Base-by-base conservation (phyloP, 2,329 filamentous ascomycete species). In the Arthrobotrys musiformis region DNA sequence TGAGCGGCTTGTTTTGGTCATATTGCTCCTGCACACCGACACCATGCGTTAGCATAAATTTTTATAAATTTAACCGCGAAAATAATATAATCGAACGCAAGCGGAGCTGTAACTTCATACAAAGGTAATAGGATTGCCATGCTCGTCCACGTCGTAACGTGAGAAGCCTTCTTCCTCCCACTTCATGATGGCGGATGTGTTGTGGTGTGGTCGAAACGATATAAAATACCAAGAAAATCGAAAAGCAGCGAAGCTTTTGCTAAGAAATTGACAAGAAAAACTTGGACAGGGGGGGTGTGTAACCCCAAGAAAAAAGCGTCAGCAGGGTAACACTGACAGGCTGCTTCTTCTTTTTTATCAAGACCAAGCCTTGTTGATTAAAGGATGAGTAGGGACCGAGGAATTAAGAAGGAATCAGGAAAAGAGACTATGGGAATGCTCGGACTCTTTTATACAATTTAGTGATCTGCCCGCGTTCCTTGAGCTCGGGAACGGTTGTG, bases 71-170 rank as follows among this genome's bases (percentile, higher is more conserved):
- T 24, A 15, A 56, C 3, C 4, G 22, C 35, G 26, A 19, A 17
- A 60, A 4, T 11, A 26, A 4, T n/a, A 56, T n/a, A 44, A 17
- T 7, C 4, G 17, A 4, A n/a, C n/a, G 4, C 1, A 24, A 19
- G 54, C 28, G n/a, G 28, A 19, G 28, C 30, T 11, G 17, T 4
- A 17, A 35, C n/a, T n/a, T 33, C 74, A 33, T 70, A 78, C 74
- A 62, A 78, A 72, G 8, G 74, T 60, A 22, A 78, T 35, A 6
- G 74, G 61, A 44, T 72, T 72, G 2, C 74, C 74, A 67, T 72
- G 7, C 61, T 78, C 67, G 46, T 78, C 74, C 33, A 72, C 68
- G 60, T 76, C 72, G 58, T 76, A 76, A 78, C 74, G 74, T 13
- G 67, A 67, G 30, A 62, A 78, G 30, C 67, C 67, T 58, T 72